phyloP scores from a whole-genome alignment of 805 yeast species.

The Monosporozyma aerobia region DNA sequence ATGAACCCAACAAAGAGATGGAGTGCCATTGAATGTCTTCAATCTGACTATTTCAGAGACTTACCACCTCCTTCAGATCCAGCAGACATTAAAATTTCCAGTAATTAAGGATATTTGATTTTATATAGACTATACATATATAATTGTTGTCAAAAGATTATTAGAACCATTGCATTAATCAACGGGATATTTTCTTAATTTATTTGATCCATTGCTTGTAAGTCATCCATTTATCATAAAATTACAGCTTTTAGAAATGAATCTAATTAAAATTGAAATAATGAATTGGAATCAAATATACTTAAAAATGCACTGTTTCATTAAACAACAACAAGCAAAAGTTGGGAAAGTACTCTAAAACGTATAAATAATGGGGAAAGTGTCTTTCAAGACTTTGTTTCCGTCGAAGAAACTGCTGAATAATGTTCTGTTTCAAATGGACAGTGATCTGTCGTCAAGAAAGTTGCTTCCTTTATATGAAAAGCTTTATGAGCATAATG shows the following conservation, averaged over 20 bases:
- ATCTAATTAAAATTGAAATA: too few relatives aligned
- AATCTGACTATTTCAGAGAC: slow-evolving; percentile 62
- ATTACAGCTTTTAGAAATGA: too few relatives aligned
- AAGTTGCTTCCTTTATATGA: slow-evolving; percentile 48
- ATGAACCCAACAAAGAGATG: slow-evolving; percentile 74
- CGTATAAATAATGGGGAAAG: not conserved
- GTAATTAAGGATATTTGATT: not conserved
- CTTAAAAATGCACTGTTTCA: too few relatives aligned
- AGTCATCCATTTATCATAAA: too few relatives aligned
- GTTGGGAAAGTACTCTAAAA: slow-evolving; percentile 22
- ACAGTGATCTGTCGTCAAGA: slow-evolving; percentile 44
- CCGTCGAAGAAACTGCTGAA: slow-evolving; percentile 54
- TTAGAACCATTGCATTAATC: not conserved
- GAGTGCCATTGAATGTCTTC: slow-evolving; percentile 52
- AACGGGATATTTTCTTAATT: not conserved
- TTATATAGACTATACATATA: not conserved
- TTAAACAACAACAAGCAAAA: not conserved
- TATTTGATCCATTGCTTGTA: too few relatives aligned
- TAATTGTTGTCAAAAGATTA: not conserved
- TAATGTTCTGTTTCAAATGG: slow-evolving; percentile 55
- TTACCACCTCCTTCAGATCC: slow-evolving; percentile 69
- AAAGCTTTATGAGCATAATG: slow-evolving; percentile 35
- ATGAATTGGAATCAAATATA: too few relatives aligned
- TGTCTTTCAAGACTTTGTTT: slow-evolving; percentile 35
- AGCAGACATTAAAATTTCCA: slow-evolving; percentile 8